Evolutionary conservation across 768 basidiomycete genomes (phyloP).

Genomic region (Russula abietina): DNA sequence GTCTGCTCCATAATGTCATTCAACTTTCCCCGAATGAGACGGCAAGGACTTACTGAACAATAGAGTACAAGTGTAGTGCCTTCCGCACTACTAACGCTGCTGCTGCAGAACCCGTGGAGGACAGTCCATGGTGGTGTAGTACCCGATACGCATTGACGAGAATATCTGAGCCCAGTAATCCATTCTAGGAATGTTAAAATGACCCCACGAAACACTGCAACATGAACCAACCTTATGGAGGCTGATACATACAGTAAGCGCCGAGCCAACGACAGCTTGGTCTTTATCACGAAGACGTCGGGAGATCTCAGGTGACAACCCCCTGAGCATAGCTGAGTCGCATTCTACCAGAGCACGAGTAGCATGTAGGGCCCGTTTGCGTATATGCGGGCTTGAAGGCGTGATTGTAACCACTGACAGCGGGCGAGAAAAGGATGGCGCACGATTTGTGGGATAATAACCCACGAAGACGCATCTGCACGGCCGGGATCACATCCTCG

Average conservation of each 20-base stretch:
- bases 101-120: neutral
- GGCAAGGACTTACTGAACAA: constrained; percentile 14
- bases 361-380: constrained; percentile 18
- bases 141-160: constrained; percentile 2
- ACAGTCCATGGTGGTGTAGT: constrained; percentile 6
- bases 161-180: constrained; percentile 12
- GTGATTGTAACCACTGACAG: neutral
- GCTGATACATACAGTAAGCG: constrained; percentile 15
- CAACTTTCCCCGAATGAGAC: neutral
- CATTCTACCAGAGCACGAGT: constrained; percentile 15
- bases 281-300: constrained; percentile 20
- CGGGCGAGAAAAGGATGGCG: constrained; percentile 38
- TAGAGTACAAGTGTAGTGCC: constrained; percentile 13
- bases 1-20: constrained; percentile 10
- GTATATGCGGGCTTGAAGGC: neutral
- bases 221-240: constrained; percentile 16
- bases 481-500: constrained; percentile 68
- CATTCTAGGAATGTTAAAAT: constrained; percentile 15
- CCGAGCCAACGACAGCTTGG: constrained; percentile 15
- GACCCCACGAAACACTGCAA: neutral
- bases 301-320: constrained; percentile 18
- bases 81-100: constrained; percentile 16
- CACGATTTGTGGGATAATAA: constrained; percentile 72
- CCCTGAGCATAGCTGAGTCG: constrained; percentile 14
- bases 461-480: constrained; percentile 57